Percentiles rank a stretch among this genome's conserved stretches.
These are phyloP conservation scores for Trichophyton equinum DNA, from an alignment of 2,329 filamentous ascomycete species.

Conservation along the genomic window DNA sequence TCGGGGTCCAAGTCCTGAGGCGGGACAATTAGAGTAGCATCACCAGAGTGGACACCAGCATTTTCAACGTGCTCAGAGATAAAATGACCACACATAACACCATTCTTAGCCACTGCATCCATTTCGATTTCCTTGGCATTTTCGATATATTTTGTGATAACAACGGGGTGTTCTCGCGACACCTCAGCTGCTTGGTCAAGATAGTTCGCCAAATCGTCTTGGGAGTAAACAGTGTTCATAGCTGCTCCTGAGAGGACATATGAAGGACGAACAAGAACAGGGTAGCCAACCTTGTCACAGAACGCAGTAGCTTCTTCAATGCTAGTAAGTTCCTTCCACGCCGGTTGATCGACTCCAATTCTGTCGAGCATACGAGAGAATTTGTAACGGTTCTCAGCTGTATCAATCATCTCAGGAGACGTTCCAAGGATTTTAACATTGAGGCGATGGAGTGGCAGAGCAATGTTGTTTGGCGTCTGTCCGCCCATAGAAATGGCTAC, in stretches of 20 bases:
- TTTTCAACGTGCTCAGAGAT: slow-evolving; percentile 99
- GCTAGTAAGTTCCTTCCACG: slow-evolving; percentile 95
- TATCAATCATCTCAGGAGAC: slow-evolving; percentile 97
- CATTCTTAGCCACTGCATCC: slow-evolving; percentile 89
- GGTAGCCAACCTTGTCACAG: slow-evolving; percentile 79
- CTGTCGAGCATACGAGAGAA: slow-evolving; percentile 96
- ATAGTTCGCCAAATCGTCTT: slow-evolving; percentile 80
- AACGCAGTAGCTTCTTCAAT: slow-evolving; percentile 81
- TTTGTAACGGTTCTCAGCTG: slow-evolving; percentile 94
- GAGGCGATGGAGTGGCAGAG: slow-evolving; percentile 71
- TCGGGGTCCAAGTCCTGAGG: slow-evolving; percentile 84
- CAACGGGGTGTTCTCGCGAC: slow-evolving; percentile 87
- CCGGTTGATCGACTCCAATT: slow-evolving; percentile 88
- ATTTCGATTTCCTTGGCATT: slow-evolving; percentile 99
- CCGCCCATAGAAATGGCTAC: slow-evolving; percentile 94
- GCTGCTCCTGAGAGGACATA: slow-evolving; percentile 95
- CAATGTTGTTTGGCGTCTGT: slow-evolving; percentile 96
- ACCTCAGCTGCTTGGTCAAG: slow-evolving; percentile 85
- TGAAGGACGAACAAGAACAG: slow-evolving; percentile 86
- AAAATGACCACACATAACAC: slow-evolving; percentile 85
- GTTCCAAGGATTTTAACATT: slow-evolving; percentile 91
- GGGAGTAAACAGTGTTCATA: slow-evolving; percentile 98
- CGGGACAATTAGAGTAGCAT: slow-evolving; percentile 87
- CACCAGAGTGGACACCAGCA: slow-evolving; percentile 94
- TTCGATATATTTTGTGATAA: slow-evolving; percentile 99